phyloP scores from a whole-genome alignment of 768 basidiomycete genomes.

The Russula sp. region DNA sequence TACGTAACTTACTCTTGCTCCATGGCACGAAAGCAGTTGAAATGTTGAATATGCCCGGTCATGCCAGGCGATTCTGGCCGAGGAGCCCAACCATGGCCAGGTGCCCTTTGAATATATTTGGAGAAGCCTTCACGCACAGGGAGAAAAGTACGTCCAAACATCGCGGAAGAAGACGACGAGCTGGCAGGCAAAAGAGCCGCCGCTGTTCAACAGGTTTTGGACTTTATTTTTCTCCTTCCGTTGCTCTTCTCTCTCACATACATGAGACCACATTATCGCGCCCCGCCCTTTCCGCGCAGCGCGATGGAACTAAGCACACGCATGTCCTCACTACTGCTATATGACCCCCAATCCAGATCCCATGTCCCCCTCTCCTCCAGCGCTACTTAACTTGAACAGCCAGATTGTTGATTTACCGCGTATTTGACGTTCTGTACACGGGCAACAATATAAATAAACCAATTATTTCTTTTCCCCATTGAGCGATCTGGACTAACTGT shows the following conservation, averaged over 20 bases:
- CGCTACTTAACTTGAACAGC: background rate
- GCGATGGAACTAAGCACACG: constrained; percentile 23
- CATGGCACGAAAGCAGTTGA: no score
- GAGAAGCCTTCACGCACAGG: constrained; percentile 46
- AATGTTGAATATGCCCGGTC: no score
- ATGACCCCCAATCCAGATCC: background rate
- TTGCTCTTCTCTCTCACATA: background rate
- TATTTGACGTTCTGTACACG: constrained; percentile 20
- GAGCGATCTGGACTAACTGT: background rate
- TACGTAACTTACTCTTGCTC: no score
- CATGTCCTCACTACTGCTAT: constrained; percentile 14
- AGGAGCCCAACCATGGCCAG: constrained; percentile 49
- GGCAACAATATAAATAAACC: constrained; percentile 8
- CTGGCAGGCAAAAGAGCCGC: background rate
- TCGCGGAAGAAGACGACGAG: background rate
- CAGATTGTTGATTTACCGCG: constrained; percentile 23
- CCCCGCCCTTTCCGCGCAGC: constrained; percentile 19
- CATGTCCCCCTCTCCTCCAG: background rate
- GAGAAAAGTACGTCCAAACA: constrained; percentile 41
- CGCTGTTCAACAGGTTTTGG: background rate
- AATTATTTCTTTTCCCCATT: constrained; percentile 19
- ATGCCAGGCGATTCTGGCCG: constrained; percentile 49
- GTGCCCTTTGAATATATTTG: constrained; percentile 65
- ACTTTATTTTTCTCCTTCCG: background rate
- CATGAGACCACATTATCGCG: constrained; percentile 18